Evolutionary conservation across 441 rosid genomes (phyloP).

Genomic region (Brassica hybrid): DNA sequence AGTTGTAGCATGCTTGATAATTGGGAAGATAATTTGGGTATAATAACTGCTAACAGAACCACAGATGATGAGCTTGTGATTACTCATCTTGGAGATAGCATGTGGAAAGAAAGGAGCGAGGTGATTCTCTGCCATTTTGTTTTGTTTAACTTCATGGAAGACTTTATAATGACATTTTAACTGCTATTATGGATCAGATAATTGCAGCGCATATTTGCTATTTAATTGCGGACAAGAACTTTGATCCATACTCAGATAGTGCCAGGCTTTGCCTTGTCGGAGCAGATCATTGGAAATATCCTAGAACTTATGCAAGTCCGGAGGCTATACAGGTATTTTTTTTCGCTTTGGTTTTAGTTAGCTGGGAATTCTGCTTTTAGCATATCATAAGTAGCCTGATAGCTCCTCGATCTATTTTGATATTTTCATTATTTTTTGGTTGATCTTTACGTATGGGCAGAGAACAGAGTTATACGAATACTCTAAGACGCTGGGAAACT

Average conservation of each 20-base stretch:
- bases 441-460: constrained; percentile 50
- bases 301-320: constrained; percentile 90
- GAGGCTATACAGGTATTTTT: constrained; percentile 88
- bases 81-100: constrained; percentile 95
- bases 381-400: background rate
- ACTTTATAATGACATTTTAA: constrained; percentile 36
- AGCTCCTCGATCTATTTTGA: constrained; percentile 14
- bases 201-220: constrained; percentile 96
- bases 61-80: constrained; percentile 95
- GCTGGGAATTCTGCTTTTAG: constrained; percentile 14
- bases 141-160: constrained; percentile 28
- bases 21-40: constrained; percentile 98
- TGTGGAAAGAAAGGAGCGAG: constrained; percentile 98
- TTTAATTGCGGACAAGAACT: constrained; percentile 91
- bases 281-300: constrained; percentile 95
- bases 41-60: constrained; percentile 96
- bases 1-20: constrained; percentile 87
- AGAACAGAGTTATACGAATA: constrained; percentile 74
- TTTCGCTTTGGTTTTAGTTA: constrained; percentile 3
- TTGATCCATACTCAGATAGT: constrained; percentile 89
- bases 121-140: constrained; percentile 47
- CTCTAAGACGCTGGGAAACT: constrained; percentile 69
- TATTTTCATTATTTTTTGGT: constrained; percentile 2
- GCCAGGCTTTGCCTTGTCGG: constrained; percentile 96
- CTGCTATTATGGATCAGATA: constrained; percentile 57